Evolutionary conservation across 2,329 filamentous ascomycete species (phyloP), one percentile per base, ranked within the genome.

Genomic region (Cryphonectria naterciae): DNA sequence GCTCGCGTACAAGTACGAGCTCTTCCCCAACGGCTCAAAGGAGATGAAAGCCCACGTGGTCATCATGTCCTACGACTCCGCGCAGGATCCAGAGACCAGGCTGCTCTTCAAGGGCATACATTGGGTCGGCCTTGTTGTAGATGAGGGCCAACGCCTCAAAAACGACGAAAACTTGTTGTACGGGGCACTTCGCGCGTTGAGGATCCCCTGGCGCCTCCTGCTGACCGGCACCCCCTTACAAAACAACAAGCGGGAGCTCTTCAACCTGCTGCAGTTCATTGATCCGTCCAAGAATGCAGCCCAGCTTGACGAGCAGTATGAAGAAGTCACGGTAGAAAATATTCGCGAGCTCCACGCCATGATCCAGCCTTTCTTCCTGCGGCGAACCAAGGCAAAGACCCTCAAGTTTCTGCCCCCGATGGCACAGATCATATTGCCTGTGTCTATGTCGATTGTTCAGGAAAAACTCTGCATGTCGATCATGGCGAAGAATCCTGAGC

Each of bases 381-480:
- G 89, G 63, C 91, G 96, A 61, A 98, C 96, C 2, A 99, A 99
- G 79, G 91, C 91, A 17, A 91, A 95, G 73, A 61, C 66, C 0
- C 85, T 99, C 67, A 95, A 93, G 54, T 97, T 98, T 80, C 84
- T 99, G 13, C 96, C 96, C 0, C 91, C 95, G 0, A 94, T 99
- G 89, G 92, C 93, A 1, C 95, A 98, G 77, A 94, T 99, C 75
- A 98, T 99, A 73, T 83, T 99, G 5, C 96, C 96, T 0, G 91
- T 99, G n/a, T 95, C 93, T 2, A 98, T 98, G 95, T 95, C 93
- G 1, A 86, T 94, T 19, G 85, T 99, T 17, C 97, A 99, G 79
- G 96, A 97, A 83, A 96, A 94, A 78, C 86, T 99, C 0, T 97
- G 96, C 83, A 96, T 95, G 78, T 97, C 93, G 2, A 98, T 99